Percentiles rank a stretch among this genome's conserved stretches.
These are phyloP conservation scores for Sechiopsis laciniata DNA, from an alignment of 306 rosid genomes.

Conservation along the genomic window DNA sequence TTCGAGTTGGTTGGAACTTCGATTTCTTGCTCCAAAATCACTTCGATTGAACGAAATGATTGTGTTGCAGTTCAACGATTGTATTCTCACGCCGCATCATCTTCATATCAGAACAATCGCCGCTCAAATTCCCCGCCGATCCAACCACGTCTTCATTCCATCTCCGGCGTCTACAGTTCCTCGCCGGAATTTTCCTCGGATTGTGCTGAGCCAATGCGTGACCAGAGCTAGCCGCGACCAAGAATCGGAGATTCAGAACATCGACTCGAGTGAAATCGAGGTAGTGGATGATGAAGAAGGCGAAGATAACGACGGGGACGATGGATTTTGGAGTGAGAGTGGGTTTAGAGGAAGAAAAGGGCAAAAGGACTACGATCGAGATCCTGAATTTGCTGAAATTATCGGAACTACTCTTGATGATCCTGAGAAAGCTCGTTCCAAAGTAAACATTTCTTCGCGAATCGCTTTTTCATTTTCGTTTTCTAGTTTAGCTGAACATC, in stretches of 20 bases:
- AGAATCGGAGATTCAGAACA: constrained; percentile 29
- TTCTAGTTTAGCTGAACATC: too few relatives aligned
- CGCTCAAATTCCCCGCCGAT: constrained; percentile 23
- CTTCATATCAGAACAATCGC: constrained; percentile 26
- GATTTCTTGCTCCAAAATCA: too few relatives aligned
- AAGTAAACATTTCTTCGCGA: constrained; percentile 34
- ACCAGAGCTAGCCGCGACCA: constrained; percentile 25
- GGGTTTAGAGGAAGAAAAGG: constrained; percentile 38
- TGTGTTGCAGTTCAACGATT: not conserved
- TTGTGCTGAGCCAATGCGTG: constrained; percentile 16
- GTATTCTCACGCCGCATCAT: constrained; percentile 27
- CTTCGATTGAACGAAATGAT: not conserved
- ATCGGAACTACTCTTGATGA: constrained; percentile 59
- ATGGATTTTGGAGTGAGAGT: constrained; percentile 34
- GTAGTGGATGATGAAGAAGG: constrained; percentile 24
- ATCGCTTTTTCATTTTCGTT: too few relatives aligned
- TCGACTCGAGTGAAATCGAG: constrained; percentile 24
- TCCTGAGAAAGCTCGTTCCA: constrained; percentile 67
- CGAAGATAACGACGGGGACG: constrained; percentile 28
- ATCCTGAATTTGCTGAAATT: constrained; percentile 81
- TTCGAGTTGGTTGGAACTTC: not conserved
- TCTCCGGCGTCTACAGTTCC: constrained; percentile 18
- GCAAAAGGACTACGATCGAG: constrained; percentile 57
- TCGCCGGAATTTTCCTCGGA: constrained; percentile 14
- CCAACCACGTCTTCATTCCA: constrained; percentile 24